Base-by-base conservation (phyloP, 495 filamentous ascomycete species). In the Patellaria atrata region DNA sequence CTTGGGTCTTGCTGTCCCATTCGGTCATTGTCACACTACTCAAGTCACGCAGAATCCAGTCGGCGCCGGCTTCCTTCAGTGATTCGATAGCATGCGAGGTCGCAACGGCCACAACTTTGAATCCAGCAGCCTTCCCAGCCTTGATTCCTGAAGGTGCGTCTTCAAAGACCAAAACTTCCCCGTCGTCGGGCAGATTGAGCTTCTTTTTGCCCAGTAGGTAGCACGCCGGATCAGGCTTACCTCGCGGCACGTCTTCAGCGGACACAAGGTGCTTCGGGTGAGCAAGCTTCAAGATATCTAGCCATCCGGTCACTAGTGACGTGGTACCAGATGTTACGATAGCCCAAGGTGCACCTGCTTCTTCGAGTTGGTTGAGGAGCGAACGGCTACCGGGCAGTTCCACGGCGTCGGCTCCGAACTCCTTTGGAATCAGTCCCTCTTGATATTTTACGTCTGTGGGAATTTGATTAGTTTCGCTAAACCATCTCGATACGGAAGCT, bases 91-190 rank as follows among this genome's bases (percentile, higher is more conserved):
- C 68, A 56, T 97, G 87, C 29, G 80, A 86, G 26, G 87, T 94
- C 29, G 77, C 74, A 21, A 97, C 55, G n/a, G 75, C 86, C 27
- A 93, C 58, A 3, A 97, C 89, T 51, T 73, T 74, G 59, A 82
- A 96, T 2, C 82, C 83, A 2, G 89, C 87, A 1, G 74, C 81
- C 58, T 89, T 92, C 15, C 89, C 87, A 13, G 86, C 76, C 31
- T 58, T 61, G 41, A 94, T 86, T 2, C 89, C 89, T n/a, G 86
- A 84, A 0, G 89, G 87, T 30, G 80, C 78, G 57, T 97, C 89
- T 55, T 97, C 89, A 5, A 97, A 57, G 22, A 97, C 87, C 12
- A 94, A 60, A 13, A 89, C 60, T 10, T 65, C 56, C 9, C 54
- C 55, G 1, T 64, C 60, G n/a, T 19, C 36, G 0, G 31, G 14